Base-by-base conservation (phyloP, 176 grass and related monocot species). In the Alloteropsis semialata region DNA sequence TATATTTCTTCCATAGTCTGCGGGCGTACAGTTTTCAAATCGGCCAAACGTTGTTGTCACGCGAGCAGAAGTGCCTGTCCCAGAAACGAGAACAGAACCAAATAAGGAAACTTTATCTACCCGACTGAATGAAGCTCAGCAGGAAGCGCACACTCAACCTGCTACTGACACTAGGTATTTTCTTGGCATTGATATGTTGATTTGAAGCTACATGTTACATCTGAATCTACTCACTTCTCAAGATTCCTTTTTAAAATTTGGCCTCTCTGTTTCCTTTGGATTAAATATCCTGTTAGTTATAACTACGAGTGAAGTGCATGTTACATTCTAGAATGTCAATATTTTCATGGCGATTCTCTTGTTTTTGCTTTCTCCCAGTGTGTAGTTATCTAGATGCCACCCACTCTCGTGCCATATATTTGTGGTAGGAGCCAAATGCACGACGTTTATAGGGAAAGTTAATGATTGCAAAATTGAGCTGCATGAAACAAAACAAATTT, bases 11-110 rank as follows among this genome's bases (percentile, higher is more conserved):
- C 49, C 38, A 14, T 73, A 99, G 96, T 87, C 87, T 76, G 87
- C 93, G 59, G 90, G 93, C 8, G 96, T 99, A 44, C 77, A 94
- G 56, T 99, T 99, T 84, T 73, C 80, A 16, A 90, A 92, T 63
- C 57, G 38, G 10, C 87, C 89, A 87, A 86, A 84, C 39, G 77
- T 94, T 83, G 77, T 85, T 19, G 58, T 87, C 74, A 82, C 92
- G 5, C 65, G 87, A 88, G 54, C 76, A 89, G 89, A 81, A 62
- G 29, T 69, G 48, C 77, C 79, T 69, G 78, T 86, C 53, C 77
- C 61, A 76, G 85, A 92, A 84, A 38, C 48, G 41, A 81, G 75
- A 83, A 74, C 51, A 4, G 72, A 88, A 74, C 56, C 65, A 25
- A 50, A 75, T 44, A 81, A 61, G 44, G 79, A 92, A 76, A 73